Evolutionary conservation across 352 stramenopile species (phyloP), one percentile per base, ranked within the genome.

Genomic region (Pythium folliculosum): DNA sequence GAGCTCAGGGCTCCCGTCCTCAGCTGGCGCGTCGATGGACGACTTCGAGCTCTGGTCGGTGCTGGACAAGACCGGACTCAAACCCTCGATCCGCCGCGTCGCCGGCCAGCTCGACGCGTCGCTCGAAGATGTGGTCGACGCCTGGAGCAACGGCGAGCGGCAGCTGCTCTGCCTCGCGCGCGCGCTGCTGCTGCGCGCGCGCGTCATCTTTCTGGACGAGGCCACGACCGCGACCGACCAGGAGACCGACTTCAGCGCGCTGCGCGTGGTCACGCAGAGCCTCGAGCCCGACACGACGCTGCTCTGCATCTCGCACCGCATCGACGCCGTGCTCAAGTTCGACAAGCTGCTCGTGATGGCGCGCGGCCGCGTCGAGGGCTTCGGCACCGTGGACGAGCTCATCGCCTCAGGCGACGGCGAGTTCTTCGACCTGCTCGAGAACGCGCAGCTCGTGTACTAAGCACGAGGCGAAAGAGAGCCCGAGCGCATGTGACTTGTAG

Each of bases 161-260:
- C 96, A 99, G 73, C 72, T 99, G 16, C 69, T 99, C 0, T 98
- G 94, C 65, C 77, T 99, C 37, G 96, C 90, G 30, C 71, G 97
- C 38, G 96, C 96, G 6, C 73, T 99, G 25, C 70, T 99, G 19
- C 72, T 84, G 5, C 80, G 95, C 17, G 89, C 90, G 5, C 64
- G 69, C 13, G 92, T 99, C 35, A 72, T 99, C 19, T 78, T 99
- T 5, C 90, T 99, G 67, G 97, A 99, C 60, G 97, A 99, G 80
- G 96, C 96, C 6, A 99, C 96, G 19, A 85, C 88, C 4, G 82
- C 81, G 10, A 89, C 89, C 5, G 86, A 94, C 54, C 75, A 81
- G 27, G 75, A 88, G 52, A 90, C 78, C 16, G 91, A 98, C 71
- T 60, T 73, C 27, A 75, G 61, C 23, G 88, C 94, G 37, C 82